Evolutionary conservation across 257 asterid genomes (phyloP), one percentile per base, ranked within the genome.

Genomic region (Penstemon newberryi): DNA sequence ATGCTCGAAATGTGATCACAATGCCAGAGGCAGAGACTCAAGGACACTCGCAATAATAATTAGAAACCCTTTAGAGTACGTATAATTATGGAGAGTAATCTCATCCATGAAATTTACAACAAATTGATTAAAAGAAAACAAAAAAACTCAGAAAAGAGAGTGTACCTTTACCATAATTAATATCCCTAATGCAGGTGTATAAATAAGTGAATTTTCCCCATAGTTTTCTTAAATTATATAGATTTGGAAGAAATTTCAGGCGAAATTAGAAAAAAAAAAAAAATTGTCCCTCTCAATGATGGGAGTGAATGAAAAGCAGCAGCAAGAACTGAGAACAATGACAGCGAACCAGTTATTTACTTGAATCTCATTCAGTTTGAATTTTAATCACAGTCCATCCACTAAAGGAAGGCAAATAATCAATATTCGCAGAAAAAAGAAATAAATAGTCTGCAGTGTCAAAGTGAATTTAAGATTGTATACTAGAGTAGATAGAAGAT

Each of bases 11-110:
- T 43, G n/a, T 12, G 2, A 61, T 43, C 53, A 6, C 3, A 37
- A 57, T 36, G 10, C 38, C 15, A 33, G 6, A 33, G 15, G 44
- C 38, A 8, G 33, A 15, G 13, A 15, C 19, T 42, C 53, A 43
- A 61, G 66, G 6, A 61, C 66, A 61, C 51, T 60, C 66, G 42
- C 53, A 51, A 51, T 10, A 11, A 51, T 38, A 50, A n/a, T 63
- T n/a, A 11, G 45, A 58, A 39, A 39, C 9, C 46, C 56, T 9
- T 42, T 0, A 13, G 18, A 61, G 54, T 4, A 18, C 5, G 41
- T 61, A 7, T 61, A 60, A 43, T 43, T 41, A 43, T 25, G 15
- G 15, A 51, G 12, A 12, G 44, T 47, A 63, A 13, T 15, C 15
- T 65, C 49, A 61, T 61, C 13, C 18, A 6, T 52, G n/a, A 44